Percentiles rank a stretch among this genome's conserved stretches.
These are phyloP conservation scores for Phaffia rhodozyma DNA, from an alignment of 1,284 basidiomycete species.

Conservation along the genomic window DNA sequence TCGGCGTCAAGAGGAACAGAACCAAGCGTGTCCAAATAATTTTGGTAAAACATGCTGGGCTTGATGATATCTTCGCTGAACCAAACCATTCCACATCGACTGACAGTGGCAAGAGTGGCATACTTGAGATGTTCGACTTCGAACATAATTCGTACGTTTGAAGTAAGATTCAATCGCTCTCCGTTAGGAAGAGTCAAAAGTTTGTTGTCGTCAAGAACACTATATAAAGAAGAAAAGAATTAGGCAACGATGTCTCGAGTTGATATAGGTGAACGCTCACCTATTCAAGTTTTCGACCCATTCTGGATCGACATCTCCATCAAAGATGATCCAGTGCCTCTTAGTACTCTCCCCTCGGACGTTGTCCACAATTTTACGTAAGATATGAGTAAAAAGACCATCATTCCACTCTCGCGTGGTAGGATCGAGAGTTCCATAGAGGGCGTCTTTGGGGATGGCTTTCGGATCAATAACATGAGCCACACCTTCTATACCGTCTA, in stretches of 20 bases:
- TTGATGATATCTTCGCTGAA: conserved; percentile 94
- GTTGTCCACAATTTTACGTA: conserved; percentile 96
- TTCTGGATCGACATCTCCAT: conserved; percentile 98
- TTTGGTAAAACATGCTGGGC: conserved; percentile 77
- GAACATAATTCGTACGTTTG: conserved; percentile 98
- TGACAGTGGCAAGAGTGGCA: conserved; percentile 95
- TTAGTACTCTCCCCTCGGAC: conserved; percentile 94
- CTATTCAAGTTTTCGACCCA: conserved; percentile 99
- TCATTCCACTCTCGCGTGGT: conserved; percentile 99
- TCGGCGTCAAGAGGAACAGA: conserved; percentile 74
- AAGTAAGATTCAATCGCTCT: conserved; percentile 90
- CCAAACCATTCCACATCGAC: conserved; percentile 99
- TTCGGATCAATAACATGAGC: conserved; percentile 98
- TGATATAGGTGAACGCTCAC: conserved; percentile 37
- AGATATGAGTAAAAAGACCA: conserved; percentile 92
- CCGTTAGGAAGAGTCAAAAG: conserved; percentile 93
- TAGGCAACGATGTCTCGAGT: background rate
- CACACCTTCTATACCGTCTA: conserved; percentile 86
- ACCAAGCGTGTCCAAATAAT: conserved; percentile 72
- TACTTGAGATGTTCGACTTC: conserved; percentile 97
- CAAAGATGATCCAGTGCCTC: conserved; percentile 98
- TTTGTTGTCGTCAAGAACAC: conserved; percentile 98
- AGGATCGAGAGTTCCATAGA: conserved; percentile 93
- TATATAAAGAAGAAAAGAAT: conserved; percentile 32
- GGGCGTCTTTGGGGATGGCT: conserved; percentile 94